These are phyloP conservation scores for Cutaneotrichosporon mucoides DNA, from an alignment of 1,284 basidiomycete species.

Conservation along the genomic window DNA sequence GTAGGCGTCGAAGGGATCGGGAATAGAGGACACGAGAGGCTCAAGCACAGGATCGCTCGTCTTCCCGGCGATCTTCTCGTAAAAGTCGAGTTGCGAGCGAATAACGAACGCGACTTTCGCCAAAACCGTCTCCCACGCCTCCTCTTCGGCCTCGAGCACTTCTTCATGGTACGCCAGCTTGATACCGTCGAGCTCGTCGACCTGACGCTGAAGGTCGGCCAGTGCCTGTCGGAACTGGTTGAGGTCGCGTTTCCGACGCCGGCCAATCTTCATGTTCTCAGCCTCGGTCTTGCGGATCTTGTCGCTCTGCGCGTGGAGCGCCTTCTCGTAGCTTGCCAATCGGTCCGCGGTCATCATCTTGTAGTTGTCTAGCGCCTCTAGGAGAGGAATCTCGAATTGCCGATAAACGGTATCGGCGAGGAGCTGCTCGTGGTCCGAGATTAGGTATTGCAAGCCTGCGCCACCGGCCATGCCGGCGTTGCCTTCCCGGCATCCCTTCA, in stretches of 20 bases:
- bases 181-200: constrained; percentile 52
- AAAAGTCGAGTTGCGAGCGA: constrained; percentile 48
- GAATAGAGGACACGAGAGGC: constrained; percentile 79
- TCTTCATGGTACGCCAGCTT: constrained; percentile 57
- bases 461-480: constrained; percentile 60
- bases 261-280: constrained; percentile 67
- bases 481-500: constrained; percentile 44
- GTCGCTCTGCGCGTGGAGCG: constrained; percentile 73
- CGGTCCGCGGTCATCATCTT: constrained; percentile 57
- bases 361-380: constrained; percentile 78
- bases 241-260: constrained; percentile 73
- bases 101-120: constrained; percentile 60
- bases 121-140: constrained; percentile 82
- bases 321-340: constrained; percentile 70
- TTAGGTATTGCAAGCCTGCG: constrained; percentile 85
- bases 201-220: constrained; percentile 75
- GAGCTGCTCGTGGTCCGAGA: constrained; percentile 88
- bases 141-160: constrained; percentile 86
- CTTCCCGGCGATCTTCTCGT: constrained; percentile 57
- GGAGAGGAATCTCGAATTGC: constrained; percentile 82
- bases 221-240: constrained; percentile 82
- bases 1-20: constrained; percentile 89
- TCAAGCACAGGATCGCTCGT: constrained; percentile 87
- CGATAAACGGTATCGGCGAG: constrained; percentile 81
- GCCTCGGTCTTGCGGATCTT: constrained; percentile 85